These are phyloP conservation scores for Kodamaea plutei DNA, from an alignment of 1,139 yeast species.

Conservation along the genomic window DNA sequence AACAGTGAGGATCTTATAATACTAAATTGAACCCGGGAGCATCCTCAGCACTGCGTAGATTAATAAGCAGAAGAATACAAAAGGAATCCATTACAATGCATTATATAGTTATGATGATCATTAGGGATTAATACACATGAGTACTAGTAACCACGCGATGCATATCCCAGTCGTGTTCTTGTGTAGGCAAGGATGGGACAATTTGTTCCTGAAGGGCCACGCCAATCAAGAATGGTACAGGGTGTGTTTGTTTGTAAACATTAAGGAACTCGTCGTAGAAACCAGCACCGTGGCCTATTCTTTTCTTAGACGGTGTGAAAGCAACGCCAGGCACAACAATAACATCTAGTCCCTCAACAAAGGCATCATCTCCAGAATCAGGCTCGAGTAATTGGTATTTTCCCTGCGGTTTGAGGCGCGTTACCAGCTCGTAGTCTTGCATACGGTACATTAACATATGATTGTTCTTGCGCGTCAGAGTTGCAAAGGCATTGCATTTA, in stretches of 20 bases:
- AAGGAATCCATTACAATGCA: too few species aligned
- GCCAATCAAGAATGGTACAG: slow-evolving; percentile 52
- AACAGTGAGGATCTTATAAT: too few species aligned
- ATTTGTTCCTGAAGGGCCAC: slow-evolving; percentile 70
- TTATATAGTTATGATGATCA: too few species aligned
- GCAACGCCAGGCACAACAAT: slow-evolving; percentile 86
- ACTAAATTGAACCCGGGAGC: too few species aligned
- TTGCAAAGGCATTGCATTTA: slow-evolving; percentile 28
- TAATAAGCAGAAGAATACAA: too few species aligned
- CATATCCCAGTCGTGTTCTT: slow-evolving; percentile 64
- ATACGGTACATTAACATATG: slow-evolving; percentile 60
- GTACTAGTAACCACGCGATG: slow-evolving; percentile 49
- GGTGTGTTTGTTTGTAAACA: slow-evolving; percentile 38
- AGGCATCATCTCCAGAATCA: slow-evolving; percentile 28
- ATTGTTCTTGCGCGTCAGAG: slow-evolving; percentile 30
- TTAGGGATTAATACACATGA: too few species aligned
- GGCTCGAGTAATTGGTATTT: slow-evolving; percentile 72
- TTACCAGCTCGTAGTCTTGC: slow-evolving; percentile 37
- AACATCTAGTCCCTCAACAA: slow-evolving; percentile 53
- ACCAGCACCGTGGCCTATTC: slow-evolving; percentile 94
- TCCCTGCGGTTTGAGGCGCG: slow-evolving; percentile 59
- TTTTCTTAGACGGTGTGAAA: slow-evolving; percentile 48
- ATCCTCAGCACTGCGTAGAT: too few species aligned
- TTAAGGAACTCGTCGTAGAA: slow-evolving; percentile 78
- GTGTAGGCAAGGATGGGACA: slow-evolving; percentile 56